Conservation (phyloP, 148 eudicot species). For the Fagopyrum homotropicum region DNA sequence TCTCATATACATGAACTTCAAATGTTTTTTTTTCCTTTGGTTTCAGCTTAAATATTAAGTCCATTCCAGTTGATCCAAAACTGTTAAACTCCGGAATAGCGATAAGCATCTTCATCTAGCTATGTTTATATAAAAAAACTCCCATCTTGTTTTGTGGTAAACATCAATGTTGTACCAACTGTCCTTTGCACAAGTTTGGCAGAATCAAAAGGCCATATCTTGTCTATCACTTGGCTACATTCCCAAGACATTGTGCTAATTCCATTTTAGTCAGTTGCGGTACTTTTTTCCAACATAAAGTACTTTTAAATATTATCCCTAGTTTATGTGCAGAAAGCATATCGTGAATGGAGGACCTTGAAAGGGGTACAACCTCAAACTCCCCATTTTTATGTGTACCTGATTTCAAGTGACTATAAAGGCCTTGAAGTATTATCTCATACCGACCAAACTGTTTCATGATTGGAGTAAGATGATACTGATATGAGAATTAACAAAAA, state of each 20-base stretch:
- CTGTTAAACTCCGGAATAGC: background rate
- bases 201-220: background rate
- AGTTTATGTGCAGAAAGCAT: background rate
- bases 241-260: background rate
- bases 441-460: background rate
- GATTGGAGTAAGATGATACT: background rate
- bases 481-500: background rate
- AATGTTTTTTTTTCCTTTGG: background rate
- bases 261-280: background rate
- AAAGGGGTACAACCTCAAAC: slow-evolving; percentile 1
- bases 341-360: background rate
- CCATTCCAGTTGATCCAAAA: background rate
- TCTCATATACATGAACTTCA: background rate
- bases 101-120: background rate
- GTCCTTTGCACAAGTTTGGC: background rate
- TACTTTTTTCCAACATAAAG: background rate
- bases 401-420: background rate
- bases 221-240: background rate
- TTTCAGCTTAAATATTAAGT: background rate
- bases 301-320: background rate
- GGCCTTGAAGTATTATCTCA: background rate
- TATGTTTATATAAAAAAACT: background rate
- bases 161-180: background rate
- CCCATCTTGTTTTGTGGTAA: background rate
- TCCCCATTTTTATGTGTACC: background rate